Evolutionary conservation across 352 stramenopile species (phyloP), one percentile per base, ranked within the genome.

Genomic region (Pythium brachiatum): DNA sequence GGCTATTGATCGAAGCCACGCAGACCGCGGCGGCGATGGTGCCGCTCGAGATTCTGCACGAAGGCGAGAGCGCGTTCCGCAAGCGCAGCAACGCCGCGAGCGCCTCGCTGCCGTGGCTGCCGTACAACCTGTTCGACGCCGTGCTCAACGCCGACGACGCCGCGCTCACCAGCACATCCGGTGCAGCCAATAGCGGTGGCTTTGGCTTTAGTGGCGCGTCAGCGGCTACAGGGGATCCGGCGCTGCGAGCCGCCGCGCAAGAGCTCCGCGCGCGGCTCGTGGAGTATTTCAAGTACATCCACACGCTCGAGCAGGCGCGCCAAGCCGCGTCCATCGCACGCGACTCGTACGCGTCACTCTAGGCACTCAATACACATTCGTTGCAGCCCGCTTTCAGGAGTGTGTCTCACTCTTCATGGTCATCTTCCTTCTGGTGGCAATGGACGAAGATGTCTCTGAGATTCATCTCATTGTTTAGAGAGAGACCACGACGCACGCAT

Each of bases 41-140:
- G 32, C 70, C 76, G 2, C 43, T 71, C 13, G 71, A 74, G 11
- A 56, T 81, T n/a, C 23, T 89, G 8, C 52, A 74, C 8, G 68
- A 78, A 20, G 71, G 75, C 44, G 78, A 75, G 41, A 43, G 27
- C 1, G 63, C 48, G 2, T 81, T 86, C 61, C 70, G 74, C 25
- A 69, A 81, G 51, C 70, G 74, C 16, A 74, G 71, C 21, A 75
- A 57, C 27, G 54, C 57, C 6, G 21, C 67, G 15, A 60, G 41
- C 23, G 61, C 60, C 0, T 62, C 68, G n/a, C 58, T 88, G 9
- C 76, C 81, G 12, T 92, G 78, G 78, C 75, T 92, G 27, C 81
- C 83, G 2, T 90, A 87, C 69, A 88, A 79, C 39, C 62, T 90
- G 2, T 72, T 92, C 20, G 83, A 92, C 50, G 67, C 57, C 11